Evolutionary conservation across 2,329 filamentous ascomycete genomes (phyloP).

Genomic region (Colletotrichum cordylinicola): DNA sequence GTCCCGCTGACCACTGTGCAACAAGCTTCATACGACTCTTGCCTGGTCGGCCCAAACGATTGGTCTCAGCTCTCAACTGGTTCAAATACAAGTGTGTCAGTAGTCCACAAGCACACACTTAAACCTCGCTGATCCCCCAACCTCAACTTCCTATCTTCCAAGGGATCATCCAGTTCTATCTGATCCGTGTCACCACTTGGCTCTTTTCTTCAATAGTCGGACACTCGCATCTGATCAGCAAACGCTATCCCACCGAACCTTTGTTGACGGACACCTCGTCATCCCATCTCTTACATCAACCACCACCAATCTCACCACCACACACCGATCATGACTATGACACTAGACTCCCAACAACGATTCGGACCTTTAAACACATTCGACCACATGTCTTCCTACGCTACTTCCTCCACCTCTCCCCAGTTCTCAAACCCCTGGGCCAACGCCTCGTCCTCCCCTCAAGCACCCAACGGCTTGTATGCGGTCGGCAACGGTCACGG

Average conservation of each 20-base stretch:
- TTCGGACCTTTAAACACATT: constrained; percentile 77
- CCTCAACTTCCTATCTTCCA: constrained; percentile 25
- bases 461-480: constrained; percentile 64
- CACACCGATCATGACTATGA: constrained; percentile 84
- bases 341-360: constrained; percentile 85
- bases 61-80: constrained; percentile 41
- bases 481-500: constrained; percentile 56
- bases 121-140: constrained; percentile 63
- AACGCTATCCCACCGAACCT: constrained; percentile 32
- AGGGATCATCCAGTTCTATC: constrained; percentile 38
- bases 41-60: constrained; percentile 41
- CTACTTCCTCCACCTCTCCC: constrained; percentile 58
- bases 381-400: constrained; percentile 77
- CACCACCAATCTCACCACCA: not conserved
- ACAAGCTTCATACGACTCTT: constrained; percentile 48
- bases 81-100: constrained; percentile 23
- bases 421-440: constrained; percentile 94
- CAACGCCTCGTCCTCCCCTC: constrained; percentile 58
- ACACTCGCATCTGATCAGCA: constrained; percentile 61
- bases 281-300: constrained; percentile 11
- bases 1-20: constrained; percentile 47
- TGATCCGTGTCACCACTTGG: constrained; percentile 47
- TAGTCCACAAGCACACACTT: constrained; percentile 25
- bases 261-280: constrained; percentile 22
- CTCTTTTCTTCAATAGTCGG: constrained; percentile 43